Conservation (phyloP, 2,329 filamentous ascomycete species). For the Fusarium zealandicum region DNA sequence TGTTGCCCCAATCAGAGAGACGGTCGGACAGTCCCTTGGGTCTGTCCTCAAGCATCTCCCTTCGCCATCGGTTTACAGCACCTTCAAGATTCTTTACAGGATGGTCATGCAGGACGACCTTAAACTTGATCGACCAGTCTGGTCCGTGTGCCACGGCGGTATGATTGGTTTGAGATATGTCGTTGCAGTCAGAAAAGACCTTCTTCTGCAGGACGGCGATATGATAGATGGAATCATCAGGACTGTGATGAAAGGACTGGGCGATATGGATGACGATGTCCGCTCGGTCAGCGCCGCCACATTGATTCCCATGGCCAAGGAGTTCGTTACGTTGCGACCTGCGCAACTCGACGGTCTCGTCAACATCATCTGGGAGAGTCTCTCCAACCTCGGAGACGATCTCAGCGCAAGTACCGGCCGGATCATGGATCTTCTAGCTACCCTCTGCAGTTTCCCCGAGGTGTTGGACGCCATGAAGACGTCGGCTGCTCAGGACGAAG, state of each 20-base stretch:
- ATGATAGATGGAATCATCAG: slow-evolving; percentile 93
- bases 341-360: slow-evolving; percentile 81
- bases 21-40: slow-evolving; percentile 91
- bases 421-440: slow-evolving; percentile 97
- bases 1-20: slow-evolving; percentile 94
- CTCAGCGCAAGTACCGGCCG: slow-evolving; percentile 96
- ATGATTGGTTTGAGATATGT: slow-evolving; percentile 97
- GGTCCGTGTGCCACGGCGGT: slow-evolving; percentile 96
- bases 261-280: slow-evolving; percentile 92
- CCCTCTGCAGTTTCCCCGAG: slow-evolving; percentile 91
- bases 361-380: slow-evolving; percentile 95
- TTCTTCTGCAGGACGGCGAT: slow-evolving; percentile 81
- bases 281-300: slow-evolving; percentile 98
- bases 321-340: slow-evolving; percentile 87
- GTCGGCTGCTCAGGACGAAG: slow-evolving; percentile 82
- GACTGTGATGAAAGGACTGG: slow-evolving; percentile 93
- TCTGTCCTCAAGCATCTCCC: slow-evolving; percentile 87
- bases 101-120: slow-evolving; percentile 93
- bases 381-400: slow-evolving; percentile 96
- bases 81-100: slow-evolving; percentile 83
- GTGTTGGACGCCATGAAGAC: slow-evolving; percentile 93
- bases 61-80: slow-evolving; percentile 77
- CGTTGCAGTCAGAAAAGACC: slow-evolving; percentile 91
- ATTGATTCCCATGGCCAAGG: slow-evolving; percentile 91
- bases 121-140: slow-evolving; percentile 75